These are phyloP conservation scores for Pseudogymnoascus sp. DNA, from an alignment of 2,329 filamentous ascomycete species.

Conservation along the genomic window DNA sequence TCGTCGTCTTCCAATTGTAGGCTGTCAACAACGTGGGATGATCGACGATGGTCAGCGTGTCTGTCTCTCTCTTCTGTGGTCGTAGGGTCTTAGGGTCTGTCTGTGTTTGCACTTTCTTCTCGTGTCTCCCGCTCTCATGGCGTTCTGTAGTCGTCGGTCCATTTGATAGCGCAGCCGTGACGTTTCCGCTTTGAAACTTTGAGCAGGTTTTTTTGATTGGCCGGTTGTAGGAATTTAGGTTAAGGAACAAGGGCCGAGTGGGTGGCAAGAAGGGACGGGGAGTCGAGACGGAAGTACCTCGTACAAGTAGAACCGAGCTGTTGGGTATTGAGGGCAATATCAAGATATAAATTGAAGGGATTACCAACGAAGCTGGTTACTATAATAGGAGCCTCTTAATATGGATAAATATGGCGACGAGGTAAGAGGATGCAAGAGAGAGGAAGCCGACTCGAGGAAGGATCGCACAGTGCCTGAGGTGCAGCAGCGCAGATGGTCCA, in stretches of 20 bases:
- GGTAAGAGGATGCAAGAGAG: neutral
- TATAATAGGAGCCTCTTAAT: neutral
- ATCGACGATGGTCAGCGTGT: neutral
- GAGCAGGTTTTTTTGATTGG: conserved; percentile 7
- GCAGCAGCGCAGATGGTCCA: neutral
- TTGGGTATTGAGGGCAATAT: neutral
- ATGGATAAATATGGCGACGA: neutral
- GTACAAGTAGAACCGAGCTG: neutral
- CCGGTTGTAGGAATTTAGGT: neutral
- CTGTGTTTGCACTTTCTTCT: neutral
- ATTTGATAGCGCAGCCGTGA: neutral
- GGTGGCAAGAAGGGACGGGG: neutral
- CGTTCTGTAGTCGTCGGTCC: neutral
- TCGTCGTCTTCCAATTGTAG: neutral
- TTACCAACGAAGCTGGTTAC: neutral
- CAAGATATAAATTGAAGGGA: neutral
- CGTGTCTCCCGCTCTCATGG: neutral
- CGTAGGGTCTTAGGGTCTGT: neutral
- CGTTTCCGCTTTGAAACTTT: neutral
- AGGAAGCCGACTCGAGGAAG: neutral
- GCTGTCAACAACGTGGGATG: neutral
- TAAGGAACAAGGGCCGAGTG: neutral
- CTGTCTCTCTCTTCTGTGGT: neutral
- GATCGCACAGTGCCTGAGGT: neutral
- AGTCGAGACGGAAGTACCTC: neutral